Evolutionary conservation across 2,329 filamentous ascomycete genomes (phyloP).

Genomic region (Endothia cerciana): DNA sequence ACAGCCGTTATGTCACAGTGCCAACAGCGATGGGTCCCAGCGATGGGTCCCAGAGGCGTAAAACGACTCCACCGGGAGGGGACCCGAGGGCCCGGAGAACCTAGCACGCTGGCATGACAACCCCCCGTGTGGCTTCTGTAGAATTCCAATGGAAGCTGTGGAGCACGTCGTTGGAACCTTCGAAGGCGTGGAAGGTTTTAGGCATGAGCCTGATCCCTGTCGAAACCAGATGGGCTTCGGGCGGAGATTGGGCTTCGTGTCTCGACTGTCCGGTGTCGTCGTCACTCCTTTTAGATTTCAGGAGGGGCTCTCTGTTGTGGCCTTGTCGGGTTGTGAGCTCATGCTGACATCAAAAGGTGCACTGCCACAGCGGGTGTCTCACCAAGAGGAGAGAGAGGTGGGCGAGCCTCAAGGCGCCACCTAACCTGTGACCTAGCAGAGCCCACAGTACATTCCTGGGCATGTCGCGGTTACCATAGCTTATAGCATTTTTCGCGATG

Average conservation of each 20-base stretch:
- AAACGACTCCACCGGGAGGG: constrained; percentile 22
- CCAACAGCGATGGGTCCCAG: constrained; percentile 17
- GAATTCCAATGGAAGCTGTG: constrained; percentile 30
- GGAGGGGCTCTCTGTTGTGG: constrained; percentile 14
- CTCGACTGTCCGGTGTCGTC: constrained; percentile 18
- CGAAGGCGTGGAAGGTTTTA: constrained; percentile 19
- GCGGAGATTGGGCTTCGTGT: constrained; percentile 29
- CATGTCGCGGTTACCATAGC: neutral
- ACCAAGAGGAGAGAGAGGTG: neutral
- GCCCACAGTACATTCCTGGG: neutral
- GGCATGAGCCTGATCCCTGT: constrained; percentile 23
- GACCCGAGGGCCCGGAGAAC: constrained; percentile 23
- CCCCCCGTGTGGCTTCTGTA: constrained; percentile 20
- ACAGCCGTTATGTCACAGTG: constrained; percentile 28
- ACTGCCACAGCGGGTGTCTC: constrained; percentile 5
- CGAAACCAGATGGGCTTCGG: constrained; percentile 22
- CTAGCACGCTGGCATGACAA: constrained; percentile 10
- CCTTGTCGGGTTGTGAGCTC: constrained; percentile 10
- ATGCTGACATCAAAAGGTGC: constrained; percentile 9
- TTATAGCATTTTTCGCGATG: neutral
- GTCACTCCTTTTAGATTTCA: constrained; percentile 26
- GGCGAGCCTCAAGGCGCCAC: neutral
- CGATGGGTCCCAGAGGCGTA: constrained; percentile 8
- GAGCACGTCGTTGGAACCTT: constrained; percentile 26
- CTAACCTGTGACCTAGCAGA: neutral